These are phyloP conservation scores for Blastobotrys capitulatus DNA, from an alignment of 1,139 yeast species.

Conservation along the genomic window DNA sequence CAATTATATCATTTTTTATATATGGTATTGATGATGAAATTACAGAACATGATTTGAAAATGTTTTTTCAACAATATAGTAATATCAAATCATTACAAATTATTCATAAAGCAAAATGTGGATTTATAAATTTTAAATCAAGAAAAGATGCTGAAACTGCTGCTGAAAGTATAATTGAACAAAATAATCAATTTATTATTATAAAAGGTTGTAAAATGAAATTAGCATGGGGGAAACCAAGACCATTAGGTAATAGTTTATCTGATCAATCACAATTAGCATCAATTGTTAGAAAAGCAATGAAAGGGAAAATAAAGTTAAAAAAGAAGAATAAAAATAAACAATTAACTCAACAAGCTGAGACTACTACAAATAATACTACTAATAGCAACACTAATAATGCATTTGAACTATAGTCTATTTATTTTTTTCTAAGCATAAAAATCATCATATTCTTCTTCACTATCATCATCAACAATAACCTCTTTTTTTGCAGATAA, in stretches of 20 bases:
- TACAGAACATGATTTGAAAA: constrained; percentile 56
- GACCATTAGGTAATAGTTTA: constrained; percentile 43
- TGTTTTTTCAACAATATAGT: constrained; percentile 41
- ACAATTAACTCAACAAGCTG: not conserved
- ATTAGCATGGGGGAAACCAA: constrained; percentile 61
- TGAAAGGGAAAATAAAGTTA: constrained; percentile 31
- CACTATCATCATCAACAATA: constrained; percentile 48
- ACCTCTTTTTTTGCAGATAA: constrained; percentile 47
- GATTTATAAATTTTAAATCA: constrained; percentile 50
- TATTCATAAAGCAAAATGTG: constrained; percentile 61
- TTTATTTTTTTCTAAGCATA: constrained; percentile 45
- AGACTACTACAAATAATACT: not conserved
- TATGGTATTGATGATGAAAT: constrained; percentile 64
- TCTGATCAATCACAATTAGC: constrained; percentile 51
- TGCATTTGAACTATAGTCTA: not conserved
- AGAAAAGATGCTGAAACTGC: constrained; percentile 52
- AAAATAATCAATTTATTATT: constrained; percentile 30
- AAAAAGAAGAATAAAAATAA: not conserved
- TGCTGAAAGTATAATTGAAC: constrained; percentile 32
- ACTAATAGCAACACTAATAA: not conserved
- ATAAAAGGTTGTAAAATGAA: constrained; percentile 49
- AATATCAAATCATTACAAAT: constrained; percentile 45
- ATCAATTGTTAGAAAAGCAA: constrained; percentile 50
- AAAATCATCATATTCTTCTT: constrained; percentile 70
- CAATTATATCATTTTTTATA: constrained; percentile 54